phyloP scores from a whole-genome alignment of 495 filamentous ascomycete species.

The Penicillium diatomitis region DNA sequence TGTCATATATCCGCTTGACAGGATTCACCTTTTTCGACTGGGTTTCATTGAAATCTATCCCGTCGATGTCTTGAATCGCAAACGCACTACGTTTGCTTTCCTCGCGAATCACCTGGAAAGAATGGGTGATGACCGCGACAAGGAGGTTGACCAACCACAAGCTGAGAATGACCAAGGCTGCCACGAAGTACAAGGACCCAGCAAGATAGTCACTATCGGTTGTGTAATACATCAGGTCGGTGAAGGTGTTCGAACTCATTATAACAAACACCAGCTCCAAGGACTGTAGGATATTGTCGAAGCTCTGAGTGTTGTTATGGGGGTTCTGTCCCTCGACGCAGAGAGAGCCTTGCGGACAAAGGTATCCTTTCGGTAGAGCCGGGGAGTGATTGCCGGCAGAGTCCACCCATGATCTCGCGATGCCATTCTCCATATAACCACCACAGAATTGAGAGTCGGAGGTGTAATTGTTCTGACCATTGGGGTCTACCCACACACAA shows the following conservation, averaged over 20 bases:
- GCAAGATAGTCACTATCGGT: constrained; percentile 85
- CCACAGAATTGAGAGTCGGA: constrained; percentile 67
- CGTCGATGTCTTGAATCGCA: constrained; percentile 58
- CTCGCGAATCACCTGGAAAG: constrained; percentile 96
- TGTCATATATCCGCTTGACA: constrained; percentile 62
- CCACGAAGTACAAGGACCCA: constrained; percentile 75
- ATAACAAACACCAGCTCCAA: constrained; percentile 96
- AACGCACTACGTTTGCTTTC: constrained; percentile 93
- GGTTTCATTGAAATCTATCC: constrained; percentile 25
- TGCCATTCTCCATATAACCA: constrained; percentile 58
- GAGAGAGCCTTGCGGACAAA: constrained; percentile 73
- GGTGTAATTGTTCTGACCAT: constrained; percentile 28
- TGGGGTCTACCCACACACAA: constrained; percentile 74
- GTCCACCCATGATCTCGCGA: constrained; percentile 56
- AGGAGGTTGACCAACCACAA: constrained; percentile 95
- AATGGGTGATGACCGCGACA: constrained; percentile 96
- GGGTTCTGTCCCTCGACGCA: constrained; percentile 77
- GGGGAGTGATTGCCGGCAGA: constrained; percentile 27
- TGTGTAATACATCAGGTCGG: constrained; percentile 87
- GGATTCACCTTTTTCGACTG: constrained; percentile 35
- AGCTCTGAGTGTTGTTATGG: constrained; percentile 80
- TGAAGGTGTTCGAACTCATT: constrained; percentile 96
- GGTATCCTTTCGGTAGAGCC: constrained; percentile 66
- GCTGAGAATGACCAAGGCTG: constrained; percentile 83
- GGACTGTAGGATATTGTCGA: constrained; percentile 88